Evolutionary conservation across 2,329 filamentous ascomycete species (phyloP).

Genomic region (Neonectria punicea): DNA sequence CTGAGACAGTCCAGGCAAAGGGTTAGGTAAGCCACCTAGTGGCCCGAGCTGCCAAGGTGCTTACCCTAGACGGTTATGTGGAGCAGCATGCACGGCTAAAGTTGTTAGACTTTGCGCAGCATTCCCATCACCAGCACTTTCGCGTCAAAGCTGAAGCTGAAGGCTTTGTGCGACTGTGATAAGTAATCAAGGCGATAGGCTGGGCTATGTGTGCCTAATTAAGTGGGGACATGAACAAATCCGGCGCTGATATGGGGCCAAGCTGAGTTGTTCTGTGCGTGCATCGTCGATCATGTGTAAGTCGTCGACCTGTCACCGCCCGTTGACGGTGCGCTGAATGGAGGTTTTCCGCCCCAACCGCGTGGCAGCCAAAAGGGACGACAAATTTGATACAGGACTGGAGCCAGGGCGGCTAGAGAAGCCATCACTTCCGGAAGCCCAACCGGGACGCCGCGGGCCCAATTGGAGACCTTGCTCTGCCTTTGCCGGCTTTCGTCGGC

Average conservation of each 20-base stretch:
- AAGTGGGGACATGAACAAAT: constrained; percentile 19
- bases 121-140: constrained; percentile 29
- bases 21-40: neutral
- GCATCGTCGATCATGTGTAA: constrained; percentile 11
- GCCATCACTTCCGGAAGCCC: neutral
- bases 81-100: constrained; percentile 3
- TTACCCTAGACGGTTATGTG: constrained; percentile 20
- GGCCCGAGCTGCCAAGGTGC: neutral
- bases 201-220: neutral
- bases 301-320: neutral
- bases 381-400: constrained; percentile 15
- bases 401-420: neutral
- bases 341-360: constrained; percentile 27
- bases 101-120: constrained; percentile 30
- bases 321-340: constrained; percentile 17
- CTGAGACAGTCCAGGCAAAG: neutral
- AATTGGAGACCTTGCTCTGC: constrained; percentile 7
- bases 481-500: constrained; percentile 6
- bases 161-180: constrained; percentile 3
- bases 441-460: constrained; percentile 22
- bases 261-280: constrained; percentile 12
- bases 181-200: constrained; percentile 16
- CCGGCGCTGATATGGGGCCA: constrained; percentile 19
- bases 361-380: constrained; percentile 12
- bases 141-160: neutral